Conservation (phyloP, 2,329 filamentous ascomycete genomes). For the Fusarium annulatum region DNA sequence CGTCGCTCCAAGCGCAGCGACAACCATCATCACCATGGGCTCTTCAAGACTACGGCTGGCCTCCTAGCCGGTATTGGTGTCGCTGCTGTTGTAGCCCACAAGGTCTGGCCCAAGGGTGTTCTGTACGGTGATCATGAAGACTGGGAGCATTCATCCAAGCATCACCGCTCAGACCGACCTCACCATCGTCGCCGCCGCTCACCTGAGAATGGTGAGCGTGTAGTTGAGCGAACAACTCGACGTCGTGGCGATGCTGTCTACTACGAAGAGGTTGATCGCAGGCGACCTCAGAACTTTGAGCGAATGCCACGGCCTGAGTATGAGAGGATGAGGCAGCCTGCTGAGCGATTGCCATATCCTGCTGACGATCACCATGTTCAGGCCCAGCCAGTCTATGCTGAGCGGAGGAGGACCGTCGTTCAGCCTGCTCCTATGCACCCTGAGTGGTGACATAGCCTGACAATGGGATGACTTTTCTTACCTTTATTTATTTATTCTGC, state of each 20-base stretch:
- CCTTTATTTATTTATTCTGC: not conserved
- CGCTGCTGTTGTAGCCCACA: slow-evolving; percentile 50
- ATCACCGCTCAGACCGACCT: slow-evolving; percentile 21
- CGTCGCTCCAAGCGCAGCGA: slow-evolving; percentile 20
- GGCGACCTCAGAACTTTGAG: slow-evolving; percentile 32
- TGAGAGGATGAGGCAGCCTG: slow-evolving; percentile 18
- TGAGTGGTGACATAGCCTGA: slow-evolving; percentile 8
- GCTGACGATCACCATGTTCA: slow-evolving; percentile 33
- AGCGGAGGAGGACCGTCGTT: slow-evolving; percentile 25
- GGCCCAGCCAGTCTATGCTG: slow-evolving; percentile 36
- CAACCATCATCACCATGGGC: slow-evolving; percentile 37
- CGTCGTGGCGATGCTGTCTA: slow-evolving; percentile 32
- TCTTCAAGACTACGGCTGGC: slow-evolving; percentile 48
- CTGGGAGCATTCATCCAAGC: slow-evolving; percentile 43
- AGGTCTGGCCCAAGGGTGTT: slow-evolving; percentile 50
- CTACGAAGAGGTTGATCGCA: slow-evolving; percentile 33
- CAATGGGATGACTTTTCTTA: not conserved
- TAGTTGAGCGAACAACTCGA: slow-evolving; percentile 25
- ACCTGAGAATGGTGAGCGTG: slow-evolving; percentile 17
- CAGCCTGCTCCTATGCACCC: slow-evolving; percentile 21
- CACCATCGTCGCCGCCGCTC: slow-evolving; percentile 26
- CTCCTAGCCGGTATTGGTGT: slow-evolving; percentile 51
- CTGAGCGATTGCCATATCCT: slow-evolving; percentile 25
- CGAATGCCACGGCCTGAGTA: slow-evolving; percentile 25
- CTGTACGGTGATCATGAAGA: slow-evolving; percentile 46